Evolutionary conservation across 78 protist species (phyloP), one percentile per base, ranked within the genome.

Genomic region (Speleostelium caveatum): DNA sequence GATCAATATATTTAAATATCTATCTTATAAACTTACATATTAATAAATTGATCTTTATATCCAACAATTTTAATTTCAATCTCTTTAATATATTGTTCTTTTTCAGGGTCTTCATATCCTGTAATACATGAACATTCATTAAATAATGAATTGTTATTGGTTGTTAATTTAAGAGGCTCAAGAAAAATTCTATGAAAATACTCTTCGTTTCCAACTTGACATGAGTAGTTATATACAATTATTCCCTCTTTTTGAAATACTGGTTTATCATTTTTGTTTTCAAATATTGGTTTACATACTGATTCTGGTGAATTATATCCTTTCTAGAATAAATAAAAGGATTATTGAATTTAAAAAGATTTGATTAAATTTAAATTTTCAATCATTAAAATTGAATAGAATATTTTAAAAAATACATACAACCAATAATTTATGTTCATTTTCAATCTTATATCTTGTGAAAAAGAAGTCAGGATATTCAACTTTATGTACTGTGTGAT

Each of bases 61-160:
- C 77, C 77, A 19, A 19, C 51, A 53, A 71, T 71, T 42, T 42
- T 71, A 26, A 71, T 30, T 53, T 71, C 61, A 17, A 71, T 51
- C 7, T 61, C 77, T 33, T 10, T 71, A 19, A 71, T 71, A 51
- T 51, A 53, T 51, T 71, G 38, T 26, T 42, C 61, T 28, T 51
- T 4, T 42, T 3, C 2, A 22, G 63, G 63, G 4, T 19, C 16
- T 51, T 71, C 65, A 26, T 71, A 6, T 28, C 77, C 77, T 33
- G 45, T 71, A 10, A 30, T 32, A 71, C 77, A 71, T 17, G 77
- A 71, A 14, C 77, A 71, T 32, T 71, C 45, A 5, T 30, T 51
- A 30, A 51, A 22, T 2, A 71, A 30, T 14, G 41, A 22, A 30
- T 71, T 7, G 41, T 71, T n/a, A 28, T 71, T 71, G 58, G 77